Percentiles rank a stretch among this genome's conserved stretches.
Conservation (phyloP, 495 filamentous ascomycete species). For the Lentithecium fluviatile region DNA sequence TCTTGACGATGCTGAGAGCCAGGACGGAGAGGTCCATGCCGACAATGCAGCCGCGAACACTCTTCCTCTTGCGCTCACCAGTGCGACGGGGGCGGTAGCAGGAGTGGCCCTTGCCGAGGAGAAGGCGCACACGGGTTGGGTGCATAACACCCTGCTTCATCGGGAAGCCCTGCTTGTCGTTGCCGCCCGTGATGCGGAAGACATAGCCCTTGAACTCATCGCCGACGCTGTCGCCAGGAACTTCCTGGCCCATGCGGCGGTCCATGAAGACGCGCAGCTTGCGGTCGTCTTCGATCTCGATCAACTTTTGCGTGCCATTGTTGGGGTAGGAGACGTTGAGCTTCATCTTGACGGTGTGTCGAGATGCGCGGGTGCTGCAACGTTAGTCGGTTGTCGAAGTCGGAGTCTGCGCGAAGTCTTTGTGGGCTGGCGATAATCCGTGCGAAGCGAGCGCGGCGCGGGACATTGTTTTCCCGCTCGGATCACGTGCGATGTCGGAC, state of each 20-base stretch:
- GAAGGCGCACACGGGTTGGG: constrained; percentile 93
- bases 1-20: constrained; percentile 92
- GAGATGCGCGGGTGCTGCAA: constrained; percentile 37
- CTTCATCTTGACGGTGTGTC: constrained; percentile 67
- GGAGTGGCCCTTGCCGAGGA: constrained; percentile 88
- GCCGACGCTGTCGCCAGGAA: constrained; percentile 87
- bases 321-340: constrained; percentile 97
- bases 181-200: constrained; percentile 97
- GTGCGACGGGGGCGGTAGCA: constrained; percentile 98
- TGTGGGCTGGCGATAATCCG: neutral
- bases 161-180: constrained; percentile 99
- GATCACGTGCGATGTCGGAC: no score
- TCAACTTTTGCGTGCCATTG: constrained; percentile 98
- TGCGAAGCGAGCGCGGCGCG: neutral
- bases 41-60: constrained; percentile 96
- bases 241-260: constrained; percentile 96
- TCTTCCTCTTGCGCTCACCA: constrained; percentile 98
- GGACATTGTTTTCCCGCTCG: neutral
- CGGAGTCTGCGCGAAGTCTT: neutral
- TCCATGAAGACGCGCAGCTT: constrained; percentile 83
- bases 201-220: constrained; percentile 99
- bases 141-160: constrained; percentile 99
- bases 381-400: constrained; percentile 23
- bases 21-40: constrained; percentile 90
- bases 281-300: constrained; percentile 98